Evolutionary conservation across 2,329 filamentous ascomycete genomes (phyloP), one percentile per base, ranked within the genome.

Genomic region (Celoporthe dispersa): DNA sequence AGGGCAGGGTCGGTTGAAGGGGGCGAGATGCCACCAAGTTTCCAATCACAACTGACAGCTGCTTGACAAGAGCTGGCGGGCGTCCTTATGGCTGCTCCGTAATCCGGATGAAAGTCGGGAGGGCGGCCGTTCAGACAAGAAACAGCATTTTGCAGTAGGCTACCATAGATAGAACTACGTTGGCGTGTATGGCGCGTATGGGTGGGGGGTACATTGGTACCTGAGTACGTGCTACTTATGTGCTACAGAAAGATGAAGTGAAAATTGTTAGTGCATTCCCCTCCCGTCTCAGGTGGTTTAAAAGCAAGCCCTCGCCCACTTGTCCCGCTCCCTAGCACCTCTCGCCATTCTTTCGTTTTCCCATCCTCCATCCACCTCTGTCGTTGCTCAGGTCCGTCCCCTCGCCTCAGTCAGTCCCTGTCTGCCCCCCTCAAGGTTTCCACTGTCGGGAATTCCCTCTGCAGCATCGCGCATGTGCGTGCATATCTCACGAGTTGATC

Each of bases 201-300:
- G 48, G 22, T 53, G 25, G 51, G 11, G 51, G 25, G n/a, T 31
- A 48, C 25, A 28, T 57, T 57, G 31, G 25, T 9, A 44, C 31
- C 16, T 28, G n/a, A 35, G 25, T 33, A 31, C 35, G 64, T 5
- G 25, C 25, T 35, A 37, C 9, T 4, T 37, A 37, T 9, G 9
- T 55, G 33, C 25, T 33, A 39, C 44, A 16, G 57, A 4, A n/a
- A 59, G 4, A n/a, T 48, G 44, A 22, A n/a, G 44, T n/a, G 44
- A n/a, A 63, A 68, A 68, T 68, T 67, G 64, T 67, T 64, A 67
- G 59, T 69, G 70, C 68, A 66, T 57, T 22, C 55, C 51, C 31
- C 28, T 31, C 19, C 31, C 19, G 44, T 16, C 31, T 35, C 31
- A 7, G 60, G 28, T 37, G 33, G 53, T 64, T 70, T 70, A 68